These are phyloP conservation scores for Cryptomeria japonica DNA, from an alignment of 75 land plant genomes.

Conservation along the genomic window DNA sequence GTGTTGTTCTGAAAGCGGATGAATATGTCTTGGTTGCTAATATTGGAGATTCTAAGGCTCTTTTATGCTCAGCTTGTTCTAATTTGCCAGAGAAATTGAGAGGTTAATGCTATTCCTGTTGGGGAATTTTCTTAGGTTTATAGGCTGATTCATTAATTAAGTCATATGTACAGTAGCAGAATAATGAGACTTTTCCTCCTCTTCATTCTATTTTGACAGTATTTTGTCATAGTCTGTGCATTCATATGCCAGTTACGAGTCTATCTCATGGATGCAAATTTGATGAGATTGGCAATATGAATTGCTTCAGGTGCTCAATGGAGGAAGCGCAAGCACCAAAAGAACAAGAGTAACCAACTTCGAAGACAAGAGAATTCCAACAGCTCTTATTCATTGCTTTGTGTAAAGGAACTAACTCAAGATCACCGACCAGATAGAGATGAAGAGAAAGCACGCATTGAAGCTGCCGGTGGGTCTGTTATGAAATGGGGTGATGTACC, in stretches of 20 bases:
- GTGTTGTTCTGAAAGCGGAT: conserved; percentile 66
- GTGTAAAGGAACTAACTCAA: conserved; percentile 66
- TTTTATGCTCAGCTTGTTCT: conserved; percentile 68
- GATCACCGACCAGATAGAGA: conserved; percentile 88
- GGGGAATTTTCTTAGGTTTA: conserved; percentile 1
- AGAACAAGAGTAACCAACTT: neutral
- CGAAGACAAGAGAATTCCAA: conserved; percentile 3
- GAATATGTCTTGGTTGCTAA: conserved; percentile 79
- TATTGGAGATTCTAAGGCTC: conserved; percentile 89
- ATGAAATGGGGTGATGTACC: conserved; percentile 62
- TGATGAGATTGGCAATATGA: neutral
- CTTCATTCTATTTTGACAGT: neutral
- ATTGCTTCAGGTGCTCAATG: conserved; percentile 6
- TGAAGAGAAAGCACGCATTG: conserved; percentile 79
- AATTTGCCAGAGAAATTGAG: conserved; percentile 38
- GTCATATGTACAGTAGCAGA: neutral
- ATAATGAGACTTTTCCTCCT: neutral
- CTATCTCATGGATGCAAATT: neutral
- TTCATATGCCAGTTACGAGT: neutral
- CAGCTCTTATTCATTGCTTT: conserved; percentile 15
- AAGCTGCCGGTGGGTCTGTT: conserved; percentile 86
- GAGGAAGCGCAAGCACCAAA: conserved; percentile 5
- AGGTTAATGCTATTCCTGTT: conserved; percentile 28
- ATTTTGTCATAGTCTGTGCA: neutral
- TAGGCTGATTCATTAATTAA: neutral